Evolutionary conservation across 139 green algal species (phyloP), one percentile per base, ranked within the genome.

Genomic region (Coelastrella sp.): DNA sequence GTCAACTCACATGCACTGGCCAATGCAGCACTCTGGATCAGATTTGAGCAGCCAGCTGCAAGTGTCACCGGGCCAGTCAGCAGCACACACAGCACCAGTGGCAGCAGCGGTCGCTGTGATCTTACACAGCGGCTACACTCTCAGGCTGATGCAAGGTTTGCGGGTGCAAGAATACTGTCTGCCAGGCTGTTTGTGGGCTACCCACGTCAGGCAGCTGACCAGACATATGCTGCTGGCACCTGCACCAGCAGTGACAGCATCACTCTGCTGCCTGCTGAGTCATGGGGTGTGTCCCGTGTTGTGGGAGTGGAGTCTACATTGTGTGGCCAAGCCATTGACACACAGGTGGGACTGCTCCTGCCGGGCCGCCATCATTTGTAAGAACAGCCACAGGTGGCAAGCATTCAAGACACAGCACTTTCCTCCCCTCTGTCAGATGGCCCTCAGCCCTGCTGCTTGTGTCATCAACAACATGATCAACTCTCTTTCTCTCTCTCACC

Each of bases 1-100:
- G 49, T 80, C 56, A 88, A 88, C 84, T 80, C 84, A 6, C 84
- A 88, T 68, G 66, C 84, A 59, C 49, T 88, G 20, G 84, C 72
- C 84, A 88, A 88, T 20, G 68, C 68, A 22, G 84, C 84, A 66
- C 6, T 49, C 4, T 88, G 66, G 84, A 8, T 88, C 1, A 81
- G 27, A 20, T 88, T 88, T 58, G 58, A 81, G 9, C 82, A 78
- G 17, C 14, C n/a, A 58, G 76, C 82, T 6, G 56, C 10, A 22
- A 20, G 75, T 82, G 9, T 82, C 9, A 59, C 12, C 75, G 58
- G 19, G 68, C 68, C 15, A 24, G 61, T 59, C 10, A 20, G 27
- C 12, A 82, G 76, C 76, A 35, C 25, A 7, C 7, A 11, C 80
- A 56, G 24, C 82, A 76, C 8, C 82, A 87, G 61, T 68, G 81